Conservation (phyloP, 2,329 filamentous ascomycete genomes). For the Phyllachora maydis region DNA sequence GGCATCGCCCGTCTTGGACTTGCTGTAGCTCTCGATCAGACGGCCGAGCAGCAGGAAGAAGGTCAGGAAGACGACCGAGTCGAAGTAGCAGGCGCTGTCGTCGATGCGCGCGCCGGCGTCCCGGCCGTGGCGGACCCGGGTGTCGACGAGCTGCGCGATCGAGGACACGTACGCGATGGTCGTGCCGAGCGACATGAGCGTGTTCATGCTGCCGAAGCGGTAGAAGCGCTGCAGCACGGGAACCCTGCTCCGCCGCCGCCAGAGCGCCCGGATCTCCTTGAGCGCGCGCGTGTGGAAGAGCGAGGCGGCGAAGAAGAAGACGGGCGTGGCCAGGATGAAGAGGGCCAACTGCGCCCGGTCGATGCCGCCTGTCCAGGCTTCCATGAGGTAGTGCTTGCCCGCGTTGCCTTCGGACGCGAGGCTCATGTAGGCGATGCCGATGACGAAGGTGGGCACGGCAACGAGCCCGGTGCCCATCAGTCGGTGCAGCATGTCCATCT, state of each 20-base stretch:
- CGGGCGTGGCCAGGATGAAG: slow-evolving; percentile 62
- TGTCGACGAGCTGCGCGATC: slow-evolving; percentile 52
- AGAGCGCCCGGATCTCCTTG: slow-evolving; percentile 60
- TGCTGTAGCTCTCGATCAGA: slow-evolving; percentile 77
- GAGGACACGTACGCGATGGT: slow-evolving; percentile 76
- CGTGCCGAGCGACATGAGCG: slow-evolving; percentile 76
- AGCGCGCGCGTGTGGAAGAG: slow-evolving; percentile 63
- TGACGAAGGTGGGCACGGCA: slow-evolving; percentile 65
- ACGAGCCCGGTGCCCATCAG: slow-evolving; percentile 46
- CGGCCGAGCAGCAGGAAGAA: slow-evolving; percentile 61
- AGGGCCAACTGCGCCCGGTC: slow-evolving; percentile 61
- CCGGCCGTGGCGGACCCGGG: slow-evolving; percentile 24
- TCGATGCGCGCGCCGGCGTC: slow-evolving; percentile 16
- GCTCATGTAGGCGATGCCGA: slow-evolving; percentile 84
- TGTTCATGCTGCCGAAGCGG: slow-evolving; percentile 93
- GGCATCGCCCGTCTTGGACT: slow-evolving; percentile 74
- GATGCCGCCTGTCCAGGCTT: slow-evolving; percentile 49
- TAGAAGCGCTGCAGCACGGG: slow-evolving; percentile 61
- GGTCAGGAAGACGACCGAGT: slow-evolving; percentile 81
- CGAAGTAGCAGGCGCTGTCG: slow-evolving; percentile 55
- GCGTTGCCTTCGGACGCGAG: slow-evolving; percentile 41
- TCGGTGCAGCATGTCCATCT: slow-evolving; percentile 46
- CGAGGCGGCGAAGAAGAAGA: slow-evolving; percentile 75
- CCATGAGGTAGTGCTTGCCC: slow-evolving; percentile 45
- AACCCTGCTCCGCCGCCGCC: slow-evolving; percentile 54